phyloP scores from a whole-genome alignment of 1,284 basidiomycete genomes.

The Cryptococcus sp. region DNA sequence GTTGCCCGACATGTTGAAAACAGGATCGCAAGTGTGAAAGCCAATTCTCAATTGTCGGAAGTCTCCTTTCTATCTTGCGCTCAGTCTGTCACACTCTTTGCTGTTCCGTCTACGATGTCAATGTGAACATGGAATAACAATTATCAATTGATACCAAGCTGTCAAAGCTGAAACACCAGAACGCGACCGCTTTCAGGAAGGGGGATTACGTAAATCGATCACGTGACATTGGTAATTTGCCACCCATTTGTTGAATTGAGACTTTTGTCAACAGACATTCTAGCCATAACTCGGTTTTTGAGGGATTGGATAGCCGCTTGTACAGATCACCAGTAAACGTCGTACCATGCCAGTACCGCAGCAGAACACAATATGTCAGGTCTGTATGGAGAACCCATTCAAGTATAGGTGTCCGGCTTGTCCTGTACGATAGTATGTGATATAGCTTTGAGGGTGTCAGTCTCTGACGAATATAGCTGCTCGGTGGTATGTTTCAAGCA shows the following conservation, averaged over 20 bases:
- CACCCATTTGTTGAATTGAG: no score
- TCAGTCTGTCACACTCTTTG: not conserved
- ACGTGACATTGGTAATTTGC: no score
- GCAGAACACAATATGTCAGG: slow-evolving; percentile 16
- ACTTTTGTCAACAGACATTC: no score
- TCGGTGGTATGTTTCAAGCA: slow-evolving; percentile 45
- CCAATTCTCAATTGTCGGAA: not conserved
- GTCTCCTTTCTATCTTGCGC: not conserved
- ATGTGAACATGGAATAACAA: not conserved
- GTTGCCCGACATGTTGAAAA: slow-evolving; percentile 43
- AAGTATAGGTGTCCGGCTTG: slow-evolving; percentile 45
- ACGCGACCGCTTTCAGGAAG: no score
- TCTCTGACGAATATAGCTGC: slow-evolving; percentile 30
- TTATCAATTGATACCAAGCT: not conserved
- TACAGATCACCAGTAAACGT: no score
- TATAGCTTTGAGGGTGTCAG: not conserved
- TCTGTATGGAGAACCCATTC: slow-evolving; percentile 27
- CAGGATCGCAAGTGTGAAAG: not conserved
- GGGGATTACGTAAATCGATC: no score
- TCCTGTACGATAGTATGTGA: slow-evolving; percentile 39
- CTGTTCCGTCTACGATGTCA: not conserved
- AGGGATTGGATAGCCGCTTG: no score
- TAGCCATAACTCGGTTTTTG: no score
- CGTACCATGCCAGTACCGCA: no score
- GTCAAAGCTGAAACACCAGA: not conserved